Evolutionary conservation across 139 green algal genomes (phyloP).

Genomic region (Haematococcus sp.): DNA sequence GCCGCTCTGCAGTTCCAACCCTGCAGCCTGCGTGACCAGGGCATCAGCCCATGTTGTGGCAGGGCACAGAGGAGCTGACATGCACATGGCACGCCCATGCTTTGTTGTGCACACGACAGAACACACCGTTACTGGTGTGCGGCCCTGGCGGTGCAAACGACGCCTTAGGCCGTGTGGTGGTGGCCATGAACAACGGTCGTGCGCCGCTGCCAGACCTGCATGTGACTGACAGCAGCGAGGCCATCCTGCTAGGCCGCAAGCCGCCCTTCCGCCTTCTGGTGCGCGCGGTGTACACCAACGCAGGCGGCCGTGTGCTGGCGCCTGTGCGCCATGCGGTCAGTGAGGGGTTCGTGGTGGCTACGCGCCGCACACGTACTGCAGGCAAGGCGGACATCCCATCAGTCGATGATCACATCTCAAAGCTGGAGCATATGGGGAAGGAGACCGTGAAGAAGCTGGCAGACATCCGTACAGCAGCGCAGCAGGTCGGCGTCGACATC

Average conservation of each 20-base stretch:
- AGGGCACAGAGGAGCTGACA: no score
- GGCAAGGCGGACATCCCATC: conserved; percentile 86
- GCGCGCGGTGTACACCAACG: conserved; percentile 33
- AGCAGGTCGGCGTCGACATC: conserved; percentile 58
- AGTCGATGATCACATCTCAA: conserved; percentile 82
- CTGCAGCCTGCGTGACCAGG: no score
- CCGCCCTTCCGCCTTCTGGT: conserved; percentile 85
- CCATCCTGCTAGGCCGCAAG: conserved; percentile 84
- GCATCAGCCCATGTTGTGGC: no score
- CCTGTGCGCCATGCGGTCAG: conserved; percentile 66
- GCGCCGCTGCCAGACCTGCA: conserved; percentile 70
- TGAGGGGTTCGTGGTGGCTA: conserved; percentile 85
- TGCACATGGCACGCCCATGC: neutral
- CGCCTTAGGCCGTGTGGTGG: conserved; percentile 29
- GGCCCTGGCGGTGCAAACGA: conserved; percentile 37
- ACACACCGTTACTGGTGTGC: conserved; percentile 39
- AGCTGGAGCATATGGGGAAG: conserved; percentile 92
- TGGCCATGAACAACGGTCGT: conserved; percentile 46
- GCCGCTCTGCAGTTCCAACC: no score
- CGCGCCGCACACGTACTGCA: conserved; percentile 69
- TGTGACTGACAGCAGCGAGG: conserved; percentile 80
- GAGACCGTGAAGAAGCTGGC: conserved; percentile 90
- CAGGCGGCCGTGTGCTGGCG: neutral
- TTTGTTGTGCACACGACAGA: conserved; percentile 18
- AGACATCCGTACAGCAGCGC: conserved; percentile 63